Percentiles rank a stretch among this genome's conserved stretches.
These are phyloP conservation scores for Fusarium floridanum DNA, from an alignment of 2,329 filamentous ascomycete genomes.

Conservation along the genomic window DNA sequence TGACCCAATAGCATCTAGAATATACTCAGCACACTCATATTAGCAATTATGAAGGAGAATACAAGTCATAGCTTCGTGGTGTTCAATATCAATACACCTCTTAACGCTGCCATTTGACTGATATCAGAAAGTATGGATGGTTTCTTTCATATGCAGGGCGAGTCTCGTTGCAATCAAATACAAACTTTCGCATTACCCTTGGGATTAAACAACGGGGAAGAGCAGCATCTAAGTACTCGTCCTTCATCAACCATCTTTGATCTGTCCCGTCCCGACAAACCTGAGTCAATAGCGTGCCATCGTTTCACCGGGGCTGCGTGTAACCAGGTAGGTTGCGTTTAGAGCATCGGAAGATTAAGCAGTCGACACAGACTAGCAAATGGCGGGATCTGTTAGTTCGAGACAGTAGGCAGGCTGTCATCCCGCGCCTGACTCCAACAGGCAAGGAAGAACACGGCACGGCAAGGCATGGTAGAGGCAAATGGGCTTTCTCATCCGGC, in stretches of 20 bases:
- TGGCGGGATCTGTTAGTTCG: constrained; percentile 4
- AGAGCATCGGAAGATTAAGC: constrained; percentile 15
- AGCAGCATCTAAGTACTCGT: constrained; percentile 3
- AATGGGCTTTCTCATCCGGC: background rate
- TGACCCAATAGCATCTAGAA: background rate
- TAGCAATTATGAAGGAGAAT: background rate
- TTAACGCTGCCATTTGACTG: background rate
- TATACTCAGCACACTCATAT: background rate
- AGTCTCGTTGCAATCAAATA: background rate
- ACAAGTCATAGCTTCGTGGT: background rate
- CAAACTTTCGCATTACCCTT: background rate
- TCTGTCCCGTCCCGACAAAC: constrained; percentile 1
- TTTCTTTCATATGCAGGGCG: background rate
- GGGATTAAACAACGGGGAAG: background rate
- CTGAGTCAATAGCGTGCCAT: background rate
- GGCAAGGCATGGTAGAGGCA: background rate
- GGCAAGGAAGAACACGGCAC: background rate
- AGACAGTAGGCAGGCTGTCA: constrained; percentile 18
- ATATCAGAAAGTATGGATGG: background rate
- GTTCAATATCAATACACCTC: background rate
- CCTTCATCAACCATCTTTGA: background rate
- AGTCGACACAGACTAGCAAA: constrained; percentile 9
- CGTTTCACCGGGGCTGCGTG: constrained; percentile 8
- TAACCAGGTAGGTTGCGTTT: constrained; percentile 12
- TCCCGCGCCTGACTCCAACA: background rate